Percentiles rank a stretch among this genome's conserved stretches.
Evolutionary conservation across 345 rosid species (phyloP).

Genomic region (Pugionium dolabratum): DNA sequence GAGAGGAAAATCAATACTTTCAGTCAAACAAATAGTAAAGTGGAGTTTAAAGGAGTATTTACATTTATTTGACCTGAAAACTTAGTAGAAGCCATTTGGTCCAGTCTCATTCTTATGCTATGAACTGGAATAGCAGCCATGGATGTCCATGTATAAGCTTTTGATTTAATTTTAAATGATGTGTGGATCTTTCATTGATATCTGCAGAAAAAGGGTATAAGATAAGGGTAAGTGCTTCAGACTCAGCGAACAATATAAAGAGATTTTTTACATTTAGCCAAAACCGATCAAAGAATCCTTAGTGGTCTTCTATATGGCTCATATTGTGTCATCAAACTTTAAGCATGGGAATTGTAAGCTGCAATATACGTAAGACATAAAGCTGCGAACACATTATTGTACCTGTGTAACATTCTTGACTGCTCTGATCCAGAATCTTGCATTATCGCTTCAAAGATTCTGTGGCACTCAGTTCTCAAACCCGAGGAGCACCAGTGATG

Average conservation of each 20-base stretch:
- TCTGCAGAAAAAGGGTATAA: conserved; percentile 8
- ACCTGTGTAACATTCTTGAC: conserved; percentile 15
- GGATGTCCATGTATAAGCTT: conserved; percentile 1
- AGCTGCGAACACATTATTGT: not conserved
- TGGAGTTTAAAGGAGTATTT: not conserved
- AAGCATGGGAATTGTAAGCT: conserved; percentile 4
- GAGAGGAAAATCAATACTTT: not conserved
- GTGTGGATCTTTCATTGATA: not conserved
- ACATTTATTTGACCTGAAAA: conserved; percentile 18
- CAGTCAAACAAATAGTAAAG: conserved; percentile 8
- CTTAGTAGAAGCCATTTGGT: conserved; percentile 15
- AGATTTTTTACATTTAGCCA: not conserved
- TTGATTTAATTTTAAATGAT: not conserved
- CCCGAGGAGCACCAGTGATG: conserved; percentile 6
- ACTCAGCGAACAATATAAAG: not conserved
- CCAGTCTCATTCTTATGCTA: conserved; percentile 14
- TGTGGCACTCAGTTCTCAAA: conserved; percentile 1
- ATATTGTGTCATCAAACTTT: not conserved
- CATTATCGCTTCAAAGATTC: not conserved
- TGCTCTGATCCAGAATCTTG: conserved; percentile 3
- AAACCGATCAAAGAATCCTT: conserved; percentile 3
- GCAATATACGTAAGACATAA: conserved; percentile 2
- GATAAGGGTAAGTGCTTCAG: not conserved
- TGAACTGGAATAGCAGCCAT: not conserved
- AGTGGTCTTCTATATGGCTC: not conserved